Conservation (phyloP, 2,329 filamentous ascomycete species). For the Intubia oerlemansii region DNA sequence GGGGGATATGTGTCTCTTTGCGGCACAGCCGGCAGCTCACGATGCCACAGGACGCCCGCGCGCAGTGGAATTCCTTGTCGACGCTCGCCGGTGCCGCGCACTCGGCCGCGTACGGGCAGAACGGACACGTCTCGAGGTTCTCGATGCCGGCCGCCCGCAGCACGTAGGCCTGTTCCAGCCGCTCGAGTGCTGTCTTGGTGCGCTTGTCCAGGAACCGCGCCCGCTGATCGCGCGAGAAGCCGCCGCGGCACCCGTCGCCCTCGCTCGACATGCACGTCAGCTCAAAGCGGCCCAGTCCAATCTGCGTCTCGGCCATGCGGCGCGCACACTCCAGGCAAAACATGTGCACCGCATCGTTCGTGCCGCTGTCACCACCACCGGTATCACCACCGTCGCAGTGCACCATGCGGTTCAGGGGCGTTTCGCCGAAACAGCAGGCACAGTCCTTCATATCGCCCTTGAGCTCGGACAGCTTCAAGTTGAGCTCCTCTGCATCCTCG, state of each 20-base stretch:
- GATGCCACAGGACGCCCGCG: constrained; percentile 39
- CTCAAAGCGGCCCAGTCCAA: constrained; percentile 48
- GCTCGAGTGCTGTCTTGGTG: constrained; percentile 39
- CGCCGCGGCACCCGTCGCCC: constrained; percentile 32
- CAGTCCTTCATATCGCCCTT: constrained; percentile 42
- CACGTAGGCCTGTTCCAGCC: constrained; percentile 48
- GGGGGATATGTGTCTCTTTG: constrained; percentile 46
- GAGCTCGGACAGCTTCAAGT: constrained; percentile 19
- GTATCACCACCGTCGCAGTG: constrained; percentile 36
- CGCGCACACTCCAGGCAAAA: constrained; percentile 51
- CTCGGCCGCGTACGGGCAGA: constrained; percentile 62
- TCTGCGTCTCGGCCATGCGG: constrained; percentile 41
- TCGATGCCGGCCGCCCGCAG: constrained; percentile 51
- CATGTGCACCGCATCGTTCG: too few relatives aligned
- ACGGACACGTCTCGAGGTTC: constrained; percentile 55
- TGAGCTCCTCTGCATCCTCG: constrained; percentile 17
- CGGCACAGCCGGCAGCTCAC: constrained; percentile 49
- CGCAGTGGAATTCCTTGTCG: constrained; percentile 55
- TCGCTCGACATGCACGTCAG: constrained; percentile 50
- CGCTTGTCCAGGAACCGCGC: constrained; percentile 34
- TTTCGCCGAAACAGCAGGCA: constrained; percentile 49
- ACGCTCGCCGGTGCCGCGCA: constrained; percentile 43
- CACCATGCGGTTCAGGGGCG: constrained; percentile 44
- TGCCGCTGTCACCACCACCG: too few relatives aligned
- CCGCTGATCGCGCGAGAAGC: constrained; percentile 35